A percentile compares a stretch with the other conserved stretches of the same genome.
Conservation (phyloP, 192 early-diverging fungal genomes). For the Coemansia guatemalensis region DNA sequence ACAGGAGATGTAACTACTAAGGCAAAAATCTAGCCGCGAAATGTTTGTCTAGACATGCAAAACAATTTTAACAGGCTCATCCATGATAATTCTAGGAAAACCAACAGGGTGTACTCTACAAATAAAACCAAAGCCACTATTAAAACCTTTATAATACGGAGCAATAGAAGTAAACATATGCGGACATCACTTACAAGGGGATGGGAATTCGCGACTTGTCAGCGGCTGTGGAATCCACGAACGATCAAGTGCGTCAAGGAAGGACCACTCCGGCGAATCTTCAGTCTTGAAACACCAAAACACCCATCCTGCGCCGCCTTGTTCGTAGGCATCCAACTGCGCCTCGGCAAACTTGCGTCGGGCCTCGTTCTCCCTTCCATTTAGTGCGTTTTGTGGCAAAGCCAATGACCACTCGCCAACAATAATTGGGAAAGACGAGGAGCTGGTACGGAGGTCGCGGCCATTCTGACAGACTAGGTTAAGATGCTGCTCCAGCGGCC, state of each 20-base stretch:
- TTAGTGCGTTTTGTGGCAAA: constrained; percentile 59
- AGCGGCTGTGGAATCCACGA: constrained; percentile 64
- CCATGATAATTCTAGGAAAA: not conserved
- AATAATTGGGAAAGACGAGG: constrained; percentile 61
- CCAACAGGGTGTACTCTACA: not conserved
- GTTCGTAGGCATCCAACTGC: constrained; percentile 69
- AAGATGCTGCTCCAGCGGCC: constrained; percentile 41
- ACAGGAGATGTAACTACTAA: too few relatives aligned
- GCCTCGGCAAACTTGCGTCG: constrained; percentile 58
- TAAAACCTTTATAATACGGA: not conserved
- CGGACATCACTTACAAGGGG: constrained; percentile 1
- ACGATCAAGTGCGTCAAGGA: constrained; percentile 62
- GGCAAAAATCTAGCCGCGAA: too few relatives aligned
- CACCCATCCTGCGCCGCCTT: constrained; percentile 62
- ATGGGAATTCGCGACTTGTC: constrained; percentile 36
- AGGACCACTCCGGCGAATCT: constrained; percentile 70
- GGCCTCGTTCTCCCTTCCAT: constrained; percentile 60
- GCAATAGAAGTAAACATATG: not conserved
- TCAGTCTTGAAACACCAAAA: constrained; percentile 79
- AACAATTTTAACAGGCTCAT: not conserved
- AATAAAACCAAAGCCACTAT: not conserved
- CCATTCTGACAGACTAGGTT: constrained; percentile 41
- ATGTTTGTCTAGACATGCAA: too few relatives aligned
- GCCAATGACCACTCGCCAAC: constrained; percentile 76
- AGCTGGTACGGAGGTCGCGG: constrained; percentile 38